phyloP scores from a whole-genome alignment of 2,329 filamentous ascomycete species.

The Pseudogymnoascus sp. region DNA sequence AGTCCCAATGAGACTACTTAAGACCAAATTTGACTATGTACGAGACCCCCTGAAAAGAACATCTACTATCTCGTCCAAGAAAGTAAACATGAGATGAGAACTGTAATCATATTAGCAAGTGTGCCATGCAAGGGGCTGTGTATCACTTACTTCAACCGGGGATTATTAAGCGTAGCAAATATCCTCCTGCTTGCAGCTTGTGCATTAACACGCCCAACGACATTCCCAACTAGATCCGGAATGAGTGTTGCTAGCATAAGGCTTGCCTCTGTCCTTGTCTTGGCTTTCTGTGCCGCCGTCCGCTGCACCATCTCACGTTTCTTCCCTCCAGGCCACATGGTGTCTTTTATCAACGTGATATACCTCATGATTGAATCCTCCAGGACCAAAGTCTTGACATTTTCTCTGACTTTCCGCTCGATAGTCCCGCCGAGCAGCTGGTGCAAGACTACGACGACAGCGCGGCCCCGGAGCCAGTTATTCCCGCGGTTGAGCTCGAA shows the following conservation, averaged over 20 bases:
- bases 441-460: constrained; percentile 92
- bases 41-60: constrained; percentile 28
- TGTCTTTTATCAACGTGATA: constrained; percentile 64
- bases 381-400: constrained; percentile 63
- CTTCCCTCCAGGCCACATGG: constrained; percentile 73
- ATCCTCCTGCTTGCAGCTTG: constrained; percentile 83
- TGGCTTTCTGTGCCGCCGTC: constrained; percentile 66
- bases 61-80: constrained; percentile 32
- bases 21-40: constrained; percentile 18
- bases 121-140: constrained; percentile 11
- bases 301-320: constrained; percentile 47
- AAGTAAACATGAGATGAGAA: constrained; percentile 31
- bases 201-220: constrained; percentile 88
- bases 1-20: constrained; percentile 11
- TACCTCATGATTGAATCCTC: constrained; percentile 76
- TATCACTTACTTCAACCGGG: constrained; percentile 70
- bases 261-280: constrained; percentile 78
- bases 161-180: constrained; percentile 87
- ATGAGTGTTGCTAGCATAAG: constrained; percentile 83
- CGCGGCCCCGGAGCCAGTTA: constrained; percentile 93
- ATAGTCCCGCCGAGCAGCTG: constrained; percentile 94
- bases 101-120: constrained; percentile 16
- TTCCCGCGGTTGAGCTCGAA: constrained; percentile 93
- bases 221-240: constrained; percentile 84
- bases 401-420: constrained; percentile 88